Conservation (phyloP, 1,139 yeast species). For the Pichia sp. region DNA sequence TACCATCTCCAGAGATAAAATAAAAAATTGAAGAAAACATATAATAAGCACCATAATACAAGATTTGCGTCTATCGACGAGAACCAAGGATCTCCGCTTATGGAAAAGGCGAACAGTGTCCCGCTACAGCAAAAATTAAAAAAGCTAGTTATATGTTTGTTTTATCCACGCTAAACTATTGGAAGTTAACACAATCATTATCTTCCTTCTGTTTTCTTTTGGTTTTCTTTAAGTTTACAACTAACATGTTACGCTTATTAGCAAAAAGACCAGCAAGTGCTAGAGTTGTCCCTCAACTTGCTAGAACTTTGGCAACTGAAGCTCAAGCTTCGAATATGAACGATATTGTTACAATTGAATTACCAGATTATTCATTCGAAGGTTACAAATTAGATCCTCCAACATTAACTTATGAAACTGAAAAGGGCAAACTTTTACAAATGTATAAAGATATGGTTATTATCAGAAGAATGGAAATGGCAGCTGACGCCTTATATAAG, state of each 20-base stretch:
- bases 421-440: constrained; percentile 71
- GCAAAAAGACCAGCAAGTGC: constrained; percentile 12
- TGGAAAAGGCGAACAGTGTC: neutral
- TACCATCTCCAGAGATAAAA: neutral
- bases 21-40: neutral
- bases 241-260: constrained; percentile 18
- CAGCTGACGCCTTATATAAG: constrained; percentile 94
- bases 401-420: constrained; percentile 62
- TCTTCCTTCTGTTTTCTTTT: too few relatives aligned
- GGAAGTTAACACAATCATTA: too few relatives aligned
- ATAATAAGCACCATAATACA: neutral
- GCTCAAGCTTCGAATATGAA: constrained; percentile 12
- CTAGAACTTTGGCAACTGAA: constrained; percentile 22
- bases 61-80: neutral
- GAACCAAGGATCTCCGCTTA: too few relatives aligned
- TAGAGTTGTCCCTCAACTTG: constrained; percentile 12
- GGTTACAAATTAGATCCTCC: constrained; percentile 82
- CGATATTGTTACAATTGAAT: constrained; percentile 39
- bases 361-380: constrained; percentile 79
- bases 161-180: neutral
- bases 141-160: neutral
- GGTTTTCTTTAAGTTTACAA: too few relatives aligned
- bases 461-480: constrained; percentile 98
- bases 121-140: neutral
- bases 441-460: constrained; percentile 96